These are phyloP conservation scores for Leccinum holopus DNA, from an alignment of 1,284 basidiomycete genomes.

Conservation along the genomic window DNA sequence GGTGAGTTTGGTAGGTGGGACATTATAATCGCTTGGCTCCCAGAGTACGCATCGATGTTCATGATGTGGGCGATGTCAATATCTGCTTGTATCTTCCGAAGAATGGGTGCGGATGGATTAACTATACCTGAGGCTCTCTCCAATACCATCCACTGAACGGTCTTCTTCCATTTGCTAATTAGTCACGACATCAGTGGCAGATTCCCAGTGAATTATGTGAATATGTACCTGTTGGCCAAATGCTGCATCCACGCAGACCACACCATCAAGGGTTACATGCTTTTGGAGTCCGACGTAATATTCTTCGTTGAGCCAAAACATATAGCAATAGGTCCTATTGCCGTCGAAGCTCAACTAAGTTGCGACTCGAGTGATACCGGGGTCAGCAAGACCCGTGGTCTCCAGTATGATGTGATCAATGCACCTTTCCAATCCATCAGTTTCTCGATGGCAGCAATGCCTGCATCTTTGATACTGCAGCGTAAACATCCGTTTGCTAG, in stretches of 20 bases:
- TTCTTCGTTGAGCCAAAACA: constrained; percentile 94
- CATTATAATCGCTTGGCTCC: constrained; percentile 30
- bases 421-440: constrained; percentile 78
- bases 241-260: constrained; percentile 87
- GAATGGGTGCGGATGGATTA: constrained; percentile 76
- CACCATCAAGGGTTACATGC: constrained; percentile 82
- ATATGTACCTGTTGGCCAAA: constrained; percentile 72
- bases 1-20: constrained; percentile 26
- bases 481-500: constrained; percentile 93
- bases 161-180: constrained; percentile 82
- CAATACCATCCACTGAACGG: constrained; percentile 60
- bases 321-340: constrained; percentile 69
- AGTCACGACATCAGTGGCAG: constrained; percentile 10
- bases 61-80: constrained; percentile 75
- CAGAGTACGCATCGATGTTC: constrained; percentile 73
- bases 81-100: constrained; percentile 65
- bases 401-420: constrained; percentile 91
- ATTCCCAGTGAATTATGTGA: neutral
- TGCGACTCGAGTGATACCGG: constrained; percentile 48
- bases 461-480: constrained; percentile 91
- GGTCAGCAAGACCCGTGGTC: constrained; percentile 92
- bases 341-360: constrained; percentile 1
- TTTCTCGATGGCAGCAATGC: constrained; percentile 88
- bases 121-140: constrained; percentile 77
- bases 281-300: constrained; percentile 67